Conservation (phyloP, 768 basidiomycete species). For the Rhizopogon rudus region DNA sequence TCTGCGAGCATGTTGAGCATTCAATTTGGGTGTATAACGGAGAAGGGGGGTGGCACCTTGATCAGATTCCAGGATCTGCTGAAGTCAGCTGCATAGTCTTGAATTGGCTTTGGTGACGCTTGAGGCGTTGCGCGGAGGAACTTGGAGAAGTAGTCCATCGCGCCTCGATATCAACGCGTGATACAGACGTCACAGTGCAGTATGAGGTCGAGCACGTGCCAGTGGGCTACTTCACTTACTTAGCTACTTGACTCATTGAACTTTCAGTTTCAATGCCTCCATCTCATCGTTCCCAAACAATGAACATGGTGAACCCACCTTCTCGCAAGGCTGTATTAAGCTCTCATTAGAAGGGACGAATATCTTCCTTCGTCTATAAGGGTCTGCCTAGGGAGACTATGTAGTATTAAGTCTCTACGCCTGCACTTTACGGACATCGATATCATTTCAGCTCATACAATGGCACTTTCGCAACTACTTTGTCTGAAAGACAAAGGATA, state of each 20-base stretch:
- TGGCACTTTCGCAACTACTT: constrained; percentile 77
- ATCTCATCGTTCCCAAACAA: neutral
- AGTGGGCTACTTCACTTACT: too few species aligned
- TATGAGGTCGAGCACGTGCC: too few species aligned
- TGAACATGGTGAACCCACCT: constrained; percentile 44
- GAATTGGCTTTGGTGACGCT: constrained; percentile 40
- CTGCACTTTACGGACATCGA: constrained; percentile 68
- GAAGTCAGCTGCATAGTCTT: constrained; percentile 72
- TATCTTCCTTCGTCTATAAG: too few species aligned
- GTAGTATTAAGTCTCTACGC: constrained; percentile 48
- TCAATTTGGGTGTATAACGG: constrained; percentile 6
- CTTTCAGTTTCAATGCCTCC: too few species aligned
- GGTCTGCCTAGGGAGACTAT: too few species aligned
- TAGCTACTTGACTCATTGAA: too few species aligned
- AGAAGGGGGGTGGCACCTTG: constrained; percentile 41
- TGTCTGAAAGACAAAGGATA: constrained; percentile 59
- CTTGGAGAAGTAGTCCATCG: constrained; percentile 85
- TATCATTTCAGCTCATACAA: constrained; percentile 90
- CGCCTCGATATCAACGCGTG: neutral
- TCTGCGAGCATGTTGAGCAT: constrained; percentile 35
- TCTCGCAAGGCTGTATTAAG: constrained; percentile 60
- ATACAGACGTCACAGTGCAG: too few species aligned
- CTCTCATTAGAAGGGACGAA: neutral
- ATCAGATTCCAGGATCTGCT: constrained; percentile 69
- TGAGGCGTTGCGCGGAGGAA: constrained; percentile 51